These are phyloP conservation scores for Fusarium miscanthi DNA, from an alignment of 2,329 filamentous ascomycete species.

Conservation along the genomic window DNA sequence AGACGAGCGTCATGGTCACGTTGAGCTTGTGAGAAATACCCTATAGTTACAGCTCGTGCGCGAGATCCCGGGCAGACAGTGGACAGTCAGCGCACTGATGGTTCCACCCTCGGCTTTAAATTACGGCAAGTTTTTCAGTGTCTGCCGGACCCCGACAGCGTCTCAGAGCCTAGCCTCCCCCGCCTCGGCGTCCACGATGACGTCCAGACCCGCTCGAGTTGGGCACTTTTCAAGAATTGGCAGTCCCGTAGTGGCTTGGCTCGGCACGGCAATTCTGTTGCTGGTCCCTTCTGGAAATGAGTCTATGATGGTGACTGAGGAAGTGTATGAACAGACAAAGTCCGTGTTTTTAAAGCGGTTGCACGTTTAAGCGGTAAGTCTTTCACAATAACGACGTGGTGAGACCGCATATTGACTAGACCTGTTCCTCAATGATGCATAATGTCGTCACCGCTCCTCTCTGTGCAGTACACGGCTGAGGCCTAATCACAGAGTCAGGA, in stretches of 20 bases:
- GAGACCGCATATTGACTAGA: not conserved
- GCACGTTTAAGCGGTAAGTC: not conserved
- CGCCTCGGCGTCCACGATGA: slow-evolving; percentile 14
- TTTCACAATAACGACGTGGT: not conserved
- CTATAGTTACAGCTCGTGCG: not conserved
- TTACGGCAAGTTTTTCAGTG: not conserved
- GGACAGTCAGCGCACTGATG: not conserved
- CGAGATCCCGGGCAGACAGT: not conserved
- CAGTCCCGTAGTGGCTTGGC: not conserved
- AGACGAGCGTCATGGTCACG: not conserved
- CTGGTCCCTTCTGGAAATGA: not conserved
- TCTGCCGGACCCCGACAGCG: not conserved
- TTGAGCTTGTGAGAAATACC: not conserved
- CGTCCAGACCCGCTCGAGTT: slow-evolving; percentile 1
- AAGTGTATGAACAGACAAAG: not conserved
- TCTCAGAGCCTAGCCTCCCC: not conserved
- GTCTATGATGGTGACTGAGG: not conserved
- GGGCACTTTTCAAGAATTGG: not conserved
- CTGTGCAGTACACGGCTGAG: not conserved
- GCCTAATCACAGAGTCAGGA: not conserved
- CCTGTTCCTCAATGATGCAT: not conserved
- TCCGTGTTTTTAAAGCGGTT: not conserved
- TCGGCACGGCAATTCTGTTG: slow-evolving; percentile 16
- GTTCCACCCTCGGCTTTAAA: slow-evolving; percentile 11
- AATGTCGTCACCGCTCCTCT: not conserved